Conservation (phyloP, 805 yeast species). For the Suhomyces sp. region DNA sequence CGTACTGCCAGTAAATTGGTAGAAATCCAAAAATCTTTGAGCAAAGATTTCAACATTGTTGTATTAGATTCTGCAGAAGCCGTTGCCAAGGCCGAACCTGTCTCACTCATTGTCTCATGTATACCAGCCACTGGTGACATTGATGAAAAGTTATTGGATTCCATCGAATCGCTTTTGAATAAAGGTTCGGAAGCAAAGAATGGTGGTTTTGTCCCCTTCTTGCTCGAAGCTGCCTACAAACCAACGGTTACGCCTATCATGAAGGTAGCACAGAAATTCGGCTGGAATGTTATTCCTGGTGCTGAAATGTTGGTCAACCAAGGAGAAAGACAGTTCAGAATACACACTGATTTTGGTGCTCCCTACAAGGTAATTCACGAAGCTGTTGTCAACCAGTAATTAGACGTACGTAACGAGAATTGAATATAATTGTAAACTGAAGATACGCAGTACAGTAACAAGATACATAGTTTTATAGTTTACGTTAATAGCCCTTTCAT, state of each 20-base stretch:
- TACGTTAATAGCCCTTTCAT: background rate
- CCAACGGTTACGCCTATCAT: conserved; percentile 85
- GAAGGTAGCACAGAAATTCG: conserved; percentile 62
- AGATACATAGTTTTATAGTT: background rate
- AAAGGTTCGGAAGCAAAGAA: conserved; percentile 32
- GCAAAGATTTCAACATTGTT: conserved; percentile 55
- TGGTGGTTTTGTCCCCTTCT: conserved; percentile 47
- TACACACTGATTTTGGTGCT: conserved; percentile 68
- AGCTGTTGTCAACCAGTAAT: conserved; percentile 43
- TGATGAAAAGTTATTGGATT: conserved; percentile 48
- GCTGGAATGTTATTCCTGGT: conserved; percentile 88
- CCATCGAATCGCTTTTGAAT: conserved; percentile 46
- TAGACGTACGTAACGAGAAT: background rate
- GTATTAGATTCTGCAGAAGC: conserved; percentile 50
- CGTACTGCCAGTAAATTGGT: conserved; percentile 68
- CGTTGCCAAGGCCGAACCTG: conserved; percentile 42
- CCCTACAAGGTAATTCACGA: conserved; percentile 60
- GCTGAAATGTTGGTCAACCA: conserved; percentile 90
- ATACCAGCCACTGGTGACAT: conserved; percentile 79
- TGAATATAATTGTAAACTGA: background rate
- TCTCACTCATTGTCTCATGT: conserved; percentile 70
- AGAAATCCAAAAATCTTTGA: conserved; percentile 60
- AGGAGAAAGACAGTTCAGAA: conserved; percentile 81
- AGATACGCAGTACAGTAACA: background rate
- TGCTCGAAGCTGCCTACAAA: conserved; percentile 93